phyloP scores from a whole-genome alignment of 352 stramenopile species.

The Phytophthora kernoviae region DNA sequence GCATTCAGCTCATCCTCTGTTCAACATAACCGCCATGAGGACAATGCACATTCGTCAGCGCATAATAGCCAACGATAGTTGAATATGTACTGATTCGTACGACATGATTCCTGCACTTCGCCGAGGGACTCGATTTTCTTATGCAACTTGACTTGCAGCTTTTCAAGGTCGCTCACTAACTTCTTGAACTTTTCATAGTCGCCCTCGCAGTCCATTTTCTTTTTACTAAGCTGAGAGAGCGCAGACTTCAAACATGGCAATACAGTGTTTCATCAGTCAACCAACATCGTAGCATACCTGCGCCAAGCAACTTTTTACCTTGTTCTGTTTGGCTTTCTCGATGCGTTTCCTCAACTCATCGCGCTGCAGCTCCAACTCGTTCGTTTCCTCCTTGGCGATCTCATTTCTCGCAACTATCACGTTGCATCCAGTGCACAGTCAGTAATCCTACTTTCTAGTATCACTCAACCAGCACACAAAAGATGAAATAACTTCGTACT shows the following conservation, averaged over 20 bases:
- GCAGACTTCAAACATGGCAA: constrained; percentile 9
- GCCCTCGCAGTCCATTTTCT: constrained; percentile 84
- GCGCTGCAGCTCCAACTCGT: constrained; percentile 54
- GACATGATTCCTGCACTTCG: constrained; percentile 75
- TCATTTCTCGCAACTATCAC: constrained; percentile 59
- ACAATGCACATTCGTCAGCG: constrained; percentile 1
- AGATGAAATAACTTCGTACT: constrained; percentile 26
- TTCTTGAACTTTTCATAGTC: constrained; percentile 94
- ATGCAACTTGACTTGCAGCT: constrained; percentile 77
- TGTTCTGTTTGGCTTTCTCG: constrained; percentile 69
- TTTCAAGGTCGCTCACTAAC: constrained; percentile 85
- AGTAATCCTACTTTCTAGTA: neutral
- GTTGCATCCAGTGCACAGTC: constrained; percentile 8
- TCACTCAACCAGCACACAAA: neutral
- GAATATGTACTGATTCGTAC: constrained; percentile 28
- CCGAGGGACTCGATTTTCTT: constrained; percentile 90
- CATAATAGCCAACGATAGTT: neutral
- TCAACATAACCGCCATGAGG: constrained; percentile 7
- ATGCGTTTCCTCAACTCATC: constrained; percentile 71
- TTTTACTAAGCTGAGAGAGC: constrained; percentile 82
- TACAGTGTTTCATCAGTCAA: neutral
- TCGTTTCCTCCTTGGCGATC: constrained; percentile 51
- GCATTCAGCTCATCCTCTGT: constrained; percentile 54
- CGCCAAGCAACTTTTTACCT: constrained; percentile 33
- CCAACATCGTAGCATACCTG: neutral